Evolutionary conservation across 306 rosid species (phyloP).

Genomic region (Pachyrhizus erosus): DNA sequence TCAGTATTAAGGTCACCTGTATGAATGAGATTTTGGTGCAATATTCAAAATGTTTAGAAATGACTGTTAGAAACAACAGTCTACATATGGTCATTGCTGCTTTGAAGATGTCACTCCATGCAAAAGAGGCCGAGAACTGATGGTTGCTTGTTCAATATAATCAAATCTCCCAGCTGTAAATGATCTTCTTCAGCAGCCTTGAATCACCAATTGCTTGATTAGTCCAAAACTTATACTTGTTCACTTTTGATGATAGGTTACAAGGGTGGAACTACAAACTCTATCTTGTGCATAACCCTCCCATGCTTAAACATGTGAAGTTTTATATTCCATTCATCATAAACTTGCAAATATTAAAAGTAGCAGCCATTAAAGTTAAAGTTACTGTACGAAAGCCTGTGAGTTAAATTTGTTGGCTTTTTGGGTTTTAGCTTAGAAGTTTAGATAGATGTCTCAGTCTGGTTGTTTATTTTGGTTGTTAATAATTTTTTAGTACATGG

Average conservation of each 20-base stretch:
- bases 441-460: not conserved
- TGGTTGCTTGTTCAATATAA: not conserved
- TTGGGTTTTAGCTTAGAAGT: constrained; percentile 24
- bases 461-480: not conserved
- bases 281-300: not conserved
- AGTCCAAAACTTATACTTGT: constrained; percentile 21
- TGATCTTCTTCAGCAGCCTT: constrained; percentile 24
- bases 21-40: not conserved
- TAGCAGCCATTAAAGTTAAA: constrained; percentile 2
- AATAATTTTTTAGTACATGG: not conserved
- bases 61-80: not conserved
- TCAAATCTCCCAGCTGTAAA: constrained; percentile 19
- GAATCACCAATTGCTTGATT: constrained; percentile 20
- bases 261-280: constrained; percentile 14
- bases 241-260: constrained; percentile 4
- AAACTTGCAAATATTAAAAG: not conserved
- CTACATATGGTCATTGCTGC: constrained; percentile 9
- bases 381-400: not conserved
- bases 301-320: constrained; percentile 9
- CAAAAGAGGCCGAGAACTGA: constrained; percentile 3
- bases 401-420: constrained; percentile 6
- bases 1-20: constrained; percentile 8
- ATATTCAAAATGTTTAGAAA: not conserved
- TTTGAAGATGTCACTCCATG: constrained; percentile 27
- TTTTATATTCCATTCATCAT: constrained; percentile 3